phyloP scores from a whole-genome alignment of 345 rosid genomes.

The Ceriops zippeliana region DNA sequence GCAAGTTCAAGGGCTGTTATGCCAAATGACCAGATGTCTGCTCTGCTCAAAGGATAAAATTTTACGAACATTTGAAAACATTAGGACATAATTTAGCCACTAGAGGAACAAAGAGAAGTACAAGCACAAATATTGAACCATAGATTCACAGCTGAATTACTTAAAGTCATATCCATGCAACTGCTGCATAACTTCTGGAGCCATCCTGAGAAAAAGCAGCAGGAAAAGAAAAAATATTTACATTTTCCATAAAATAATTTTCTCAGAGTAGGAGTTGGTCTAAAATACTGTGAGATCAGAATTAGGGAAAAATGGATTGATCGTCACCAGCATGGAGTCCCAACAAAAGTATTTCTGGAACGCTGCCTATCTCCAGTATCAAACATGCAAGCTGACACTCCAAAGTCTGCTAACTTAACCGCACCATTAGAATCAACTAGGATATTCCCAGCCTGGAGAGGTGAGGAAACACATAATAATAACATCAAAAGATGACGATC shows the following conservation, averaged over 20 bases:
- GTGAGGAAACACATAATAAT: conserved; percentile 19
- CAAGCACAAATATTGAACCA: conserved; percentile 8
- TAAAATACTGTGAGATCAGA: background rate
- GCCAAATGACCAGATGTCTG: conserved; percentile 98
- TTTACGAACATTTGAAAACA: conserved; percentile 16
- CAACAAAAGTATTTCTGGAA: conserved; percentile 94
- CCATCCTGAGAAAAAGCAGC: conserved; percentile 65
- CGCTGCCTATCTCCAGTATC: conserved; percentile 98
- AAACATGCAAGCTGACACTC: conserved; percentile 98
- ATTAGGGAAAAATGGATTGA: conserved; percentile 1
- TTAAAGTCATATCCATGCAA: conserved; percentile 99
- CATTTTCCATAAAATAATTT: background rate
- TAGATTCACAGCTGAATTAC: conserved; percentile 46
- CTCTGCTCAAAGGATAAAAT: conserved; percentile 53
- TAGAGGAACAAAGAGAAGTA: background rate
- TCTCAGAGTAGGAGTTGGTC: background rate
- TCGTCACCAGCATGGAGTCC: conserved; percentile 96
- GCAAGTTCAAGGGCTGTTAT: conserved; percentile 99
- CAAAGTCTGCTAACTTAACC: conserved; percentile 93
- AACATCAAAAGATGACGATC: background rate
- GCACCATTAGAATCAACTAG: conserved; percentile 73
- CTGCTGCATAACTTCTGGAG: conserved; percentile 99
- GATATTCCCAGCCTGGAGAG: conserved; percentile 87
- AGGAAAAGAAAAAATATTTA: conserved; percentile 7
- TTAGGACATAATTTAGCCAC: conserved; percentile 3